phyloP scores from a whole-genome alignment of 345 rosid genomes.

The Turritis glabra region DNA sequence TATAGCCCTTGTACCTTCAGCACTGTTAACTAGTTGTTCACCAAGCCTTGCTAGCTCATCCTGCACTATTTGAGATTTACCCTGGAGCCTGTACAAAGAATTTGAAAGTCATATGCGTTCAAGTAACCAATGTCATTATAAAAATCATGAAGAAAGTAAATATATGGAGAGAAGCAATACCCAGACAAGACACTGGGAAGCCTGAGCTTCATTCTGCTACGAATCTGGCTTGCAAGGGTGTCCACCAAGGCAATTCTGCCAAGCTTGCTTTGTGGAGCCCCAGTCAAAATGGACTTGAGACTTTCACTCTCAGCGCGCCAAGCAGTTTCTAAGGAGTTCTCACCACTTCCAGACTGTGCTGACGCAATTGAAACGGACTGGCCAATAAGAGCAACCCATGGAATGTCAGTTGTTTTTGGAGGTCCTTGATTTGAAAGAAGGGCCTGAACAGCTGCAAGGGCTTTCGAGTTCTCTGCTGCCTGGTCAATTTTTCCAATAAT shows the following conservation, averaged over 20 bases:
- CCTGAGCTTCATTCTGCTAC: constrained; percentile 87
- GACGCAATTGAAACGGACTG: constrained; percentile 93
- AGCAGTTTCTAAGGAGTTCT: constrained; percentile 96
- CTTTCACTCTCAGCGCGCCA: constrained; percentile 99
- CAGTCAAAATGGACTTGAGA: constrained; percentile 73
- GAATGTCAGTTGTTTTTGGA: constrained; percentile 86
- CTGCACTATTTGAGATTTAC: constrained; percentile 84
- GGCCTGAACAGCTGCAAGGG: constrained; percentile 96
- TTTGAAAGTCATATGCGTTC: background rate
- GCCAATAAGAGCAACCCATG: constrained; percentile 98
- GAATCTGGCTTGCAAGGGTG: constrained; percentile 87
- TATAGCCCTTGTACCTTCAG: constrained; percentile 95
- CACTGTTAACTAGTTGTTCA: constrained; percentile 73
- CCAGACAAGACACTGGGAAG: constrained; percentile 94
- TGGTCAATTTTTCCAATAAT: constrained; percentile 92
- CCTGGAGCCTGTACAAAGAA: constrained; percentile 70
- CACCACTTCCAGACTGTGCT: constrained; percentile 74
- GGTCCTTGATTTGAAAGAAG: constrained; percentile 93
- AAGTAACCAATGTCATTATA: constrained; percentile 3
- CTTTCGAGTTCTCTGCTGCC: constrained; percentile 85
- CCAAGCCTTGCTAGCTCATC: constrained; percentile 90
- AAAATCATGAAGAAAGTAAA: constrained; percentile 25
- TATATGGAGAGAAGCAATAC: constrained; percentile 46
- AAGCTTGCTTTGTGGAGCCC: constrained; percentile 89
- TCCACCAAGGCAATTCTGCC: constrained; percentile 95